Base-by-base conservation (phyloP, 2,329 filamentous ascomycete genomes). In the Calonectria crousiana region DNA sequence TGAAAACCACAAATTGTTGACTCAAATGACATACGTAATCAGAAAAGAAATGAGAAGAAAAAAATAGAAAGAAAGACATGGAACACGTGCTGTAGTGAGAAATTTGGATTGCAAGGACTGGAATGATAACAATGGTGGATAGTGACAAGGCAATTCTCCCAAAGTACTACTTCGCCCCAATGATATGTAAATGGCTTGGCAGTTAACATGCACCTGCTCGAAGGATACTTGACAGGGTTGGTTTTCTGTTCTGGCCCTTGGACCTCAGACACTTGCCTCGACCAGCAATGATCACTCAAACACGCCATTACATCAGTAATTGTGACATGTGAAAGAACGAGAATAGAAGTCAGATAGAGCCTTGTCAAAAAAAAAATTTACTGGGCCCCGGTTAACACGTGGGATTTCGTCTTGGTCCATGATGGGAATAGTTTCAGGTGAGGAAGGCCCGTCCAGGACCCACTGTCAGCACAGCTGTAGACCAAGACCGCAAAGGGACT, bases 401-500 rank as follows among this genome's bases (percentile, higher is more conserved):
- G 66, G 58, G 26, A 44, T 69, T 51, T 73, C 60, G 67, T 64
- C 62, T 51, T 60, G 23, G 60, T 23, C 32, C 51, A 51, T 52
- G 51, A 58, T 73, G 71, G 67, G 30, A 53, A 41, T 41, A 36
- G 71, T 73, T 73, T 73, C 71, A 73, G 71, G 67, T 73, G 58
- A 52, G 36, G 49, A 47, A 28, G 23, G 41, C 30, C 51, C 68
- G 23, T 67, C 18, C 41, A 44, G 62, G 60, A 49, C 58, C 56
- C 34, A 41, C 56, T n/a, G 47, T 56, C 47, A 56, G 38, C 56
- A 36, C 16, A 32, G 58, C 36, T 51, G 56, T 69, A 41, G 71
- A 26, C 58, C 66, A 14, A 41, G 44, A 60, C 51, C 52, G 18
- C 30, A 52, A 67, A 60, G 23, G n/a, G 64, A 53, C 38, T 53